Evolutionary conservation across 805 yeast genomes (phyloP), one percentile per base, ranked within the genome.

Genomic region (Yueomyces sp.): DNA sequence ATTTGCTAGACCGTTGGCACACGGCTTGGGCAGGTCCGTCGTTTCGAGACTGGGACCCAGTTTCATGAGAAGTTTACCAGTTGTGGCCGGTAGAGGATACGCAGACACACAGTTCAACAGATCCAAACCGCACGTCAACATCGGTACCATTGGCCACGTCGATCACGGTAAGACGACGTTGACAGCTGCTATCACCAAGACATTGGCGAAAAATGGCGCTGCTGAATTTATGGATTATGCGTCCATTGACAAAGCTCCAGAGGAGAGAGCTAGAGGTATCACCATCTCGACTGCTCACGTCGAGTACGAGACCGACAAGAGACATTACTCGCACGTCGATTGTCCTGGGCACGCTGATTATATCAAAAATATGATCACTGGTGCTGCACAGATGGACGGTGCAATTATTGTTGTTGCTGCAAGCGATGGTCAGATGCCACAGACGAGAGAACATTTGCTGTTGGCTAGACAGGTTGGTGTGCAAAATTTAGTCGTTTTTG

Each of bases 371-470:
- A 90, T 90, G 97, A 90, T 90, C 67, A 86, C 96, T 54, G 97
- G 97, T 81, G 96, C 97, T 59, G 96, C 97, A 59, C 95, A 90
- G 68, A 88, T 88, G 96, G 97, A 90, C 68, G 96, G 97, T 75
- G 97, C 96, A 54, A 88, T 90, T 58, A 90, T 90, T 71, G 97
- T 90, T 49, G 97, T 92, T 67, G 98, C 97, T 61, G 98, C 98
- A 51, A 74, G 95, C 46, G 98, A 92, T 63, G 98, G 98, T 62
- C 95, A 87, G 72, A 92, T 90, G 97, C 97, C 96, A 63, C 98
- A 92, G 74, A 92, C 98, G 56, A 85, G 97, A 74, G 98, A 92
- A 74, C 98, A 92, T 73, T 76, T 92, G 72, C 73, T 92, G 68
- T 80, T 92, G 62, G 98, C 98, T 52, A 86, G 97, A 76, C 98